Evolutionary conservation across 2,329 filamentous ascomycete species (phyloP).

Genomic region (Scortechinia acanthostroma): DNA sequence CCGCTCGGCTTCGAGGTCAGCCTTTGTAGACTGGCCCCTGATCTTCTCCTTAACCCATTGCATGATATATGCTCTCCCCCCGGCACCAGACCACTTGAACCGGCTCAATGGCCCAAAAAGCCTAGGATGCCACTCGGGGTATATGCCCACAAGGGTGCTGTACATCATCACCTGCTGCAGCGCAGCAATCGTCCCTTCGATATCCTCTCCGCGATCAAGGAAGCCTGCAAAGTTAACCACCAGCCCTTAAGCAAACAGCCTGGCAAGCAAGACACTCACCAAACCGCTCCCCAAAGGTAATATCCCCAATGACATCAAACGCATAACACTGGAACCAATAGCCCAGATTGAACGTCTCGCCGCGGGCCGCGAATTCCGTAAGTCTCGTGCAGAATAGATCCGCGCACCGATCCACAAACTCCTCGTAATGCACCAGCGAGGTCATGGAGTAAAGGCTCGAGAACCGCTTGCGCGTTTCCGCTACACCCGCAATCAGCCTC

Average conservation of each 20-base stretch:
- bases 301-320: conserved; percentile 26
- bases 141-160: conserved; percentile 13
- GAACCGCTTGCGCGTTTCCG: neutral
- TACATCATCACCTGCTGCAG: conserved; percentile 14
- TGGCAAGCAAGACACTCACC: neutral
- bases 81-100: conserved; percentile 9
- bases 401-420: conserved; percentile 19
- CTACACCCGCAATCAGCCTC: no score
- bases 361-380: conserved; percentile 11
- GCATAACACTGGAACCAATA: conserved; percentile 28
- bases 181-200: conserved; percentile 14
- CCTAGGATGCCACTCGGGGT: conserved; percentile 7
- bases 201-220: conserved; percentile 21
- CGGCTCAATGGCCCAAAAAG: conserved; percentile 11
- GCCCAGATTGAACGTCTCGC: conserved; percentile 14
- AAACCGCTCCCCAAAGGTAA: conserved; percentile 12
- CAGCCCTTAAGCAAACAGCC: conserved; percentile 11
- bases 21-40: conserved; percentile 5
- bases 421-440: conserved; percentile 19
- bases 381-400: conserved; percentile 16
- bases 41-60: conserved; percentile 12
- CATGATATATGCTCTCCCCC: conserved; percentile 14
- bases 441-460: neutral
- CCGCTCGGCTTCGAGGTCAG: neutral
- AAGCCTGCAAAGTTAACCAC: conserved; percentile 19